phyloP scores from a whole-genome alignment of 148 eudicot species.

The Salicornia ramosissima region DNA sequence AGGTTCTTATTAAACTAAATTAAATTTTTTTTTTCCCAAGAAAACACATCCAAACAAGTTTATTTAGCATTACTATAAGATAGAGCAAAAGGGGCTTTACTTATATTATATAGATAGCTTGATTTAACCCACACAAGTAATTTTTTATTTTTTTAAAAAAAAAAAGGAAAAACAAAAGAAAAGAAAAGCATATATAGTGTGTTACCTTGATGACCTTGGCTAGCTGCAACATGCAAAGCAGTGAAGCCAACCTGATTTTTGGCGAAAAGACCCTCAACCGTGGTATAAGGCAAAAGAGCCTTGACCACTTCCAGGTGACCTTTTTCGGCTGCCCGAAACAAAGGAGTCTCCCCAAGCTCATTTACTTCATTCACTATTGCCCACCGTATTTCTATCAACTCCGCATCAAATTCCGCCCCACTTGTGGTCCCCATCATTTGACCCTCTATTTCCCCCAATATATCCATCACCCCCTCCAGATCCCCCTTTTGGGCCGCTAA shows the following conservation, averaged over 20 bases:
- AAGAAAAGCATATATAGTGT: too few species aligned
- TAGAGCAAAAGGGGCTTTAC: too few species aligned
- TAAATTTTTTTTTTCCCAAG: too few species aligned
- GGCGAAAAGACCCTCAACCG: slow-evolving; percentile 46
- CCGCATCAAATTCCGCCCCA: slow-evolving; percentile 56
- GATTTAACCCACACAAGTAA: too few species aligned
- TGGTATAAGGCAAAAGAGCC: slow-evolving; percentile 49
- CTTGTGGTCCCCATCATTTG: slow-evolving; percentile 48
- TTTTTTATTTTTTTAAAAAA: too few species aligned
- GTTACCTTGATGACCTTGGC: slow-evolving; percentile 72
- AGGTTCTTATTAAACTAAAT: too few species aligned
- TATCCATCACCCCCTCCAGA: slow-evolving; percentile 42
- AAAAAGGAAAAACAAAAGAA: too few species aligned
- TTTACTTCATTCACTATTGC: slow-evolving; percentile 70
- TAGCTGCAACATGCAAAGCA: slow-evolving; percentile 68
- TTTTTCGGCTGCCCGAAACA: slow-evolving; percentile 65
- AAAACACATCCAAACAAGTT: too few species aligned
- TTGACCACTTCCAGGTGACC: slow-evolving; percentile 55
- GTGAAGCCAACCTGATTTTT: slow-evolving; percentile 58
- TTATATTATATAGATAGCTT: too few species aligned
- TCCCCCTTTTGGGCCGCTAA: slow-evolving; percentile 63
- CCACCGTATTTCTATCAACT: slow-evolving; percentile 53
- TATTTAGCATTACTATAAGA: too few species aligned
- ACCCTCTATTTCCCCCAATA: slow-evolving; percentile 53
- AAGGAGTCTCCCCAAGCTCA: slow-evolving; percentile 68